Evolutionary conservation across 345 rosid species (phyloP), one percentile per base, ranked within the genome.

Genomic region (Syzygium oleosum): DNA sequence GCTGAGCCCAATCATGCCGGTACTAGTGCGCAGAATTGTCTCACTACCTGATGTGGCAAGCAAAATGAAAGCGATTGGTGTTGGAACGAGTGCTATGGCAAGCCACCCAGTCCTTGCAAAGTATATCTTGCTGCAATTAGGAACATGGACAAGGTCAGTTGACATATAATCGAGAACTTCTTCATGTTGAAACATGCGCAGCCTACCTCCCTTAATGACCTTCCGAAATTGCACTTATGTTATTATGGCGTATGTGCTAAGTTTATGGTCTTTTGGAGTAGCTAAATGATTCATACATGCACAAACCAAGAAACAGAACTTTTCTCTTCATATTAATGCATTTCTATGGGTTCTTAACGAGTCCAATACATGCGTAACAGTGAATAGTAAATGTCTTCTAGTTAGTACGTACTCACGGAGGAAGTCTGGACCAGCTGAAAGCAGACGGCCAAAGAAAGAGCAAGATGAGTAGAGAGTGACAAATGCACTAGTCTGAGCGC

Each of bases 61-160:
- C 84, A 94, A 88, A 87, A 91, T 80, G 91, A 95, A 95, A n/a
- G 95, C 98, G 46, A 95, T 63, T 1, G 97, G 96, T 15, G 95
- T 95, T 7, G 99, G 98, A 84, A 95, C 87, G 27, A 94, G 87
- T 0, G 97, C 95, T 5, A 92, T 85, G 46, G 99, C 92, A 56
- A 95, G 90, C 99, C 99, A 97, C 17, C 95, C 97, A 7, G 97
- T 97, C 91, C 97, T 94, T 19, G 98, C 94, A 73, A 96, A 92
- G 89, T 92, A 87, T 86, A 94, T 88, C 93, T 95, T 97, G 90
- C 99, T 97, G 98, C 94, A 92, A 89, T 83, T 38, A 34, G 38
- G 58, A 87, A 59, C 87, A 6, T 41, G 83, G 78, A 84, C 65
- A 86, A 87, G 41, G 41, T 90, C 85, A 86, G 87, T 53, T 52